Conservation (phyloP, 2,329 filamentous ascomycete genomes). For the Hypoxylon rubiginosum region DNA sequence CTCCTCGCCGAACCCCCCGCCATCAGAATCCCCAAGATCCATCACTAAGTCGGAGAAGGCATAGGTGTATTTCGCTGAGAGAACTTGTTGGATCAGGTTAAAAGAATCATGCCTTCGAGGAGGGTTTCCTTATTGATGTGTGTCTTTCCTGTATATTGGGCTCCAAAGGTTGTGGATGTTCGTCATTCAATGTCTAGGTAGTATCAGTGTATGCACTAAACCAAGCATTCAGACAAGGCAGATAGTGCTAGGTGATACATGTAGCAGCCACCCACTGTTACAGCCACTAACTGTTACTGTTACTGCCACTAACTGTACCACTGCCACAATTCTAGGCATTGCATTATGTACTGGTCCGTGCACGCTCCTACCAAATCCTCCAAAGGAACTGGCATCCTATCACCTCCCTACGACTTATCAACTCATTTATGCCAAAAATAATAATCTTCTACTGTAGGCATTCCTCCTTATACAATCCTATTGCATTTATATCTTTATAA, state of each 20-base stretch:
- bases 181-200: slow-evolving; percentile 39
- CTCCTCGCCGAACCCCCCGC: slow-evolving; percentile 59
- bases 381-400: neutral
- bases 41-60: slow-evolving; percentile 62
- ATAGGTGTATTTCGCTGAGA: slow-evolving; percentile 46
- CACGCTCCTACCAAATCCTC: neutral
- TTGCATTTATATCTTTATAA: neutral
- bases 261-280: no score
- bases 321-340: slow-evolving; percentile 21
- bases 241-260: slow-evolving; percentile 6
- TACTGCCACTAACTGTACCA: no score
- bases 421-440: neutral
- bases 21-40: slow-evolving; percentile 69
- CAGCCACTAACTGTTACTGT: no score
- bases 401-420: neutral
- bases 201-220: slow-evolving; percentile 26
- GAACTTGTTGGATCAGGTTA: slow-evolving; percentile 34
- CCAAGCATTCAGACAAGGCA: slow-evolving; percentile 17
- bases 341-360: slow-evolving; percentile 25
- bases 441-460: neutral
- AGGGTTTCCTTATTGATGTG: slow-evolving; percentile 21
- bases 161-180: slow-evolving; percentile 30
- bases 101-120: slow-evolving; percentile 43
- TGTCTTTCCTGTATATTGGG: slow-evolving; percentile 33
- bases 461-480: neutral